These are phyloP conservation scores for Pyricularia pennisetigena DNA, from an alignment of 2,329 filamentous ascomycete species.

Conservation along the genomic window DNA sequence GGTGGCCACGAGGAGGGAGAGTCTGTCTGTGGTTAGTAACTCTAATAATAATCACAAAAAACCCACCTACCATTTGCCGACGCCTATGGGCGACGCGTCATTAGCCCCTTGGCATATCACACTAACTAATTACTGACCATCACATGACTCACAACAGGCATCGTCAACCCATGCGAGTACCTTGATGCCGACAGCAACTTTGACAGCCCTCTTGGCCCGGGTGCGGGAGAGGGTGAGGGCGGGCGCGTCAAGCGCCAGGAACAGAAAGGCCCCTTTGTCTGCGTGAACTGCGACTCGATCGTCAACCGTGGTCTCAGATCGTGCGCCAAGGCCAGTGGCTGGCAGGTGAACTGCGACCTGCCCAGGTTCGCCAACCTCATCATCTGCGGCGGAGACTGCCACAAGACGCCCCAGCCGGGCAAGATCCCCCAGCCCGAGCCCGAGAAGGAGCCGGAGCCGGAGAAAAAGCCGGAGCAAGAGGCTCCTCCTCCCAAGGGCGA, in stretches of 20 bases:
- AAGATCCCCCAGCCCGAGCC: background rate
- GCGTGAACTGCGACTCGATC: background rate
- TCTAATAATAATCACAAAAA: background rate
- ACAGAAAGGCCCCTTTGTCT: background rate
- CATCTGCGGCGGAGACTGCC: background rate
- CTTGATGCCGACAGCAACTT: background rate
- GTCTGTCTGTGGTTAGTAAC: background rate
- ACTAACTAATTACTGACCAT: background rate
- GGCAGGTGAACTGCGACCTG: conserved; percentile 1
- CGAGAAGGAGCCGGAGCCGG: background rate
- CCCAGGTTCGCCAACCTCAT: background rate
- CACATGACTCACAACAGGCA: background rate
- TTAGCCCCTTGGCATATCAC: background rate
- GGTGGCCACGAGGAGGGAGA: background rate
- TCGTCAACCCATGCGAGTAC: background rate
- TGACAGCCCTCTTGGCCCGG: background rate
- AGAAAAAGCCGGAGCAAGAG: background rate
- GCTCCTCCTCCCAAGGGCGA: too few relatives aligned
- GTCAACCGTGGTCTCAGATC: background rate
- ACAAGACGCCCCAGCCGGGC: background rate
- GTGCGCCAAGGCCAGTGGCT: background rate
- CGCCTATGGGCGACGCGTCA: background rate
- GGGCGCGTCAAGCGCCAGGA: background rate
- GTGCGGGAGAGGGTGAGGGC: background rate
- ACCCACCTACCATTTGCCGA: background rate